Evolutionary conservation across 805 yeast genomes (phyloP).

Genomic region (Metschnikowia noctiluminum): DNA sequence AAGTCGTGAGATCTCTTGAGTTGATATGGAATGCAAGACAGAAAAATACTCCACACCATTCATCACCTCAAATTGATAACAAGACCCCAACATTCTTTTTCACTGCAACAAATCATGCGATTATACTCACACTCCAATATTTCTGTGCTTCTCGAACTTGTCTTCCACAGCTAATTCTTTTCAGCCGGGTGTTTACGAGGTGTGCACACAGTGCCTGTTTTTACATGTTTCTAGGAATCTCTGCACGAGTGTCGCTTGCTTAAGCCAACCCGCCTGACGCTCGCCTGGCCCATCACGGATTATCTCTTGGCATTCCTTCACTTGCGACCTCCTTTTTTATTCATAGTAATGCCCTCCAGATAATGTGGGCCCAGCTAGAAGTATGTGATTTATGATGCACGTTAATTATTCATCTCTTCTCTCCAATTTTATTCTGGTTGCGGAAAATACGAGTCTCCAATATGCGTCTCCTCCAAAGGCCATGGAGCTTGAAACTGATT

Average conservation of each 20-base stretch:
- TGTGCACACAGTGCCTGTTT: neutral
- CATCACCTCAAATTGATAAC: too few species aligned
- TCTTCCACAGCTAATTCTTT: too few species aligned
- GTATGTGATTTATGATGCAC: constrained; percentile 21
- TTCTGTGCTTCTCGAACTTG: too few species aligned
- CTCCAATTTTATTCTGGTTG: neutral
- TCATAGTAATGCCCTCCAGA: constrained; percentile 2
- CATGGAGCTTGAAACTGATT: too few species aligned
- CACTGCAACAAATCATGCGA: too few species aligned
- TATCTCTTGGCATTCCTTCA: neutral
- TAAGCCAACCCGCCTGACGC: neutral
- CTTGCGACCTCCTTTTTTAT: neutral
- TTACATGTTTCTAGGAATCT: neutral
- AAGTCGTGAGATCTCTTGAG: too few species aligned
- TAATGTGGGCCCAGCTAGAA: constrained; percentile 32
- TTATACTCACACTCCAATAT: too few species aligned
- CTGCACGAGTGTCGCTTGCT: neutral
- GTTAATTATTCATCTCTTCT: neutral
- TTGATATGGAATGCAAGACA: too few species aligned
- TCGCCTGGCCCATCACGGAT: neutral
- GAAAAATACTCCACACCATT: too few species aligned
- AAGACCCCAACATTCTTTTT: too few species aligned
- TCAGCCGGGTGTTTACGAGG: neutral
- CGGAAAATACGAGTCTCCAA: neutral
- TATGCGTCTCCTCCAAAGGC: too few species aligned